Percentiles rank a stretch among this genome's conserved stretches.
Evolutionary conservation across 1,284 basidiomycete genomes (phyloP).

Genomic region (Cryptococcus sp.): DNA sequence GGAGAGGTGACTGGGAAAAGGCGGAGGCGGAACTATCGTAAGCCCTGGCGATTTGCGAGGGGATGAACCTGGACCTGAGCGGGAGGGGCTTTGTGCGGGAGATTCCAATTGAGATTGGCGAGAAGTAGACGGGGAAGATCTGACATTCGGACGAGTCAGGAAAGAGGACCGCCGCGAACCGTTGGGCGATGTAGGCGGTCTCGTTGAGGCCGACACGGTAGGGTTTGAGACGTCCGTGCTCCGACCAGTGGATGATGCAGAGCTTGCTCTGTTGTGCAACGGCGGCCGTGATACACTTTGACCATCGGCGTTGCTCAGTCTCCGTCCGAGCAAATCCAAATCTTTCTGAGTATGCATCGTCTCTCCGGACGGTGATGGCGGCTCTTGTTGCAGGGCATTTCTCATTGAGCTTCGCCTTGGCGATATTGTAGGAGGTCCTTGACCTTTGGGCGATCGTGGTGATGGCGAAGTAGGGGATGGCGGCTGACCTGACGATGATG

Average conservation of each 20-base stretch:
- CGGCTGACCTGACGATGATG: slow-evolving; percentile 7
- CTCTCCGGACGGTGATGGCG: neutral
- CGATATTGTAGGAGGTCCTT: slow-evolving; percentile 13
- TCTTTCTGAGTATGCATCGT: neutral
- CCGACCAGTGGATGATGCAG: slow-evolving; percentile 6
- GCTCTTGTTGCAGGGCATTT: neutral
- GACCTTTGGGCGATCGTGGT: slow-evolving; percentile 3
- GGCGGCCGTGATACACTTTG: neutral
- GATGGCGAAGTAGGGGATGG: slow-evolving; percentile 1
- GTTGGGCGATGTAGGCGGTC: slow-evolving; percentile 1
- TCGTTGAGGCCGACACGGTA: neutral
- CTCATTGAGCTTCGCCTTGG: slow-evolving; percentile 19
- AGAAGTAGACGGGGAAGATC: slow-evolving; percentile 3
- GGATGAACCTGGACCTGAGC: slow-evolving; percentile 6
- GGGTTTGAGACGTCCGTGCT: neutral
- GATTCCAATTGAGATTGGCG: neutral
- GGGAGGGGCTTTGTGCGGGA: slow-evolving; percentile 5
- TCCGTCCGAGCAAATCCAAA: slow-evolving; percentile 1
- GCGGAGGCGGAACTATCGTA: slow-evolving; percentile 27
- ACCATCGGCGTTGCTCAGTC: neutral
- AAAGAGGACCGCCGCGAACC: neutral
- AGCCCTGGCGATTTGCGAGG: slow-evolving; percentile 31
- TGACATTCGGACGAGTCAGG: neutral
- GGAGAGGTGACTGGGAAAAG: slow-evolving; percentile 2
- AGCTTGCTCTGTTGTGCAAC: slow-evolving; percentile 7